phyloP scores from a whole-genome alignment of 139 green algal species.

The Chlorella sp. region DNA sequence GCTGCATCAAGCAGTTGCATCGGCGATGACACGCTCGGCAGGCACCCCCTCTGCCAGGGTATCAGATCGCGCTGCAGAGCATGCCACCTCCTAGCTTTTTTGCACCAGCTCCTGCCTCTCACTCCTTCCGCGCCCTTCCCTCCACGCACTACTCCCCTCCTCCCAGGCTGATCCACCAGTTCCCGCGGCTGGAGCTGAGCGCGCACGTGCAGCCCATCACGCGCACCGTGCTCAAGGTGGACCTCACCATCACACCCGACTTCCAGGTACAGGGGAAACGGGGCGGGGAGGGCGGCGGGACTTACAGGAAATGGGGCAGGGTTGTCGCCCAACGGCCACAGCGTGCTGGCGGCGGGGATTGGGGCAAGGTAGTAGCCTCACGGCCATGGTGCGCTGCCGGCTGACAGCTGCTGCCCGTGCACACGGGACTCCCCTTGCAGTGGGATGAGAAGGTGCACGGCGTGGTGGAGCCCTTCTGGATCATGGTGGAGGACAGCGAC shows the following conservation, averaged over 20 bases:
- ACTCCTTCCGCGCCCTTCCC: no score
- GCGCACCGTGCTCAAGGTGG: slow-evolving; percentile 89
- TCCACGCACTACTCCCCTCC: neutral
- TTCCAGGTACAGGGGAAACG: no score
- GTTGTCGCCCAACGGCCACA: no score
- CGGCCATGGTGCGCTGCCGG: neutral
- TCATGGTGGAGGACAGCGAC: slow-evolving; percentile 93
- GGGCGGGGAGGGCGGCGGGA: neutral
- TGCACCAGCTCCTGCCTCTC: no score
- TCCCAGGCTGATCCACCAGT: slow-evolving; percentile 88
- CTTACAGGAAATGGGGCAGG: no score
- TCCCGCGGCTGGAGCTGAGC: slow-evolving; percentile 92
- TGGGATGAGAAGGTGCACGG: slow-evolving; percentile 95
- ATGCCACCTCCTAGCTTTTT: no score
- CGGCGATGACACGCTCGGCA: no score
- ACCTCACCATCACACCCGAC: slow-evolving; percentile 97
- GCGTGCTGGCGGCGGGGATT: neutral
- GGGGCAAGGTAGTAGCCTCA: neutral
- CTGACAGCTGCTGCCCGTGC: neutral
- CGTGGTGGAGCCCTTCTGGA: slow-evolving; percentile 94
- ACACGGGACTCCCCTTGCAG: slow-evolving; percentile 11
- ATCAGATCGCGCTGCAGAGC: no score
- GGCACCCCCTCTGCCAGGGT: no score
- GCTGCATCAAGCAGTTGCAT: neutral
- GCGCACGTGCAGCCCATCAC: slow-evolving; percentile 97